Evolutionary conservation across 352 stramenopile species (phyloP).

Genomic region (Phytophthora ramorum): DNA sequence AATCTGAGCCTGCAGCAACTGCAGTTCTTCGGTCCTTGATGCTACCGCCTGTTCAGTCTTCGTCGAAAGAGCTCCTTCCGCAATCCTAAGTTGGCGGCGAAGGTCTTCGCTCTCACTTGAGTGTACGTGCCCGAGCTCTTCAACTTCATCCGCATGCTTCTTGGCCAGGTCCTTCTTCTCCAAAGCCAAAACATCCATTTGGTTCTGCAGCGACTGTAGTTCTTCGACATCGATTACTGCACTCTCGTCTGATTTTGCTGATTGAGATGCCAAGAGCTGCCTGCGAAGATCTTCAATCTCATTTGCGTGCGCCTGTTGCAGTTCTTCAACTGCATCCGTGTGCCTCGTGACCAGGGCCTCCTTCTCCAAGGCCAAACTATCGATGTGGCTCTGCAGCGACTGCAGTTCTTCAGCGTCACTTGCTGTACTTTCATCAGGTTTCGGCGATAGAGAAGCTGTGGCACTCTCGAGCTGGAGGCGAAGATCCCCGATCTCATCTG

Average conservation of each 20-base stretch:
- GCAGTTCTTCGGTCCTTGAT: not conserved
- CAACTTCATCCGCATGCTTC: not conserved
- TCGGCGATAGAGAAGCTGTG: not conserved
- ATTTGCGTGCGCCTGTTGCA: constrained; percentile 15
- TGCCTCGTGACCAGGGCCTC: constrained; percentile 10
- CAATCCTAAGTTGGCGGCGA: not conserved
- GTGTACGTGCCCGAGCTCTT: not conserved
- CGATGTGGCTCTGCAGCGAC: constrained; percentile 22
- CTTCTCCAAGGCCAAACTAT: constrained; percentile 21
- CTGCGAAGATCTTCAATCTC: constrained; percentile 23
- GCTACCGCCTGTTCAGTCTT: not conserved
- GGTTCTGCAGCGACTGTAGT: not conserved
- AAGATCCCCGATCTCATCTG: constrained; percentile 12
- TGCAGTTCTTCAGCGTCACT: constrained; percentile 42
- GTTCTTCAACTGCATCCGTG: constrained; percentile 23
- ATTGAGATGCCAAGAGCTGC: not conserved
- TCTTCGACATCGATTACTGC: constrained; percentile 12
- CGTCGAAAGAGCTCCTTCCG: not conserved
- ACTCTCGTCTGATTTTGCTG: constrained; percentile 1
- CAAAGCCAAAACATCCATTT: not conserved
- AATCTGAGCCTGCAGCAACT: not conserved
- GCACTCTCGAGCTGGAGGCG: constrained; percentile 2
- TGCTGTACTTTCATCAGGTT: constrained; percentile 11
- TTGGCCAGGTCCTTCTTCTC: not conserved
- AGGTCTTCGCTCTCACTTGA: constrained; percentile 20